Conservation (phyloP, 31 red algal species). For the Porphyra umbilicalis region DNA sequence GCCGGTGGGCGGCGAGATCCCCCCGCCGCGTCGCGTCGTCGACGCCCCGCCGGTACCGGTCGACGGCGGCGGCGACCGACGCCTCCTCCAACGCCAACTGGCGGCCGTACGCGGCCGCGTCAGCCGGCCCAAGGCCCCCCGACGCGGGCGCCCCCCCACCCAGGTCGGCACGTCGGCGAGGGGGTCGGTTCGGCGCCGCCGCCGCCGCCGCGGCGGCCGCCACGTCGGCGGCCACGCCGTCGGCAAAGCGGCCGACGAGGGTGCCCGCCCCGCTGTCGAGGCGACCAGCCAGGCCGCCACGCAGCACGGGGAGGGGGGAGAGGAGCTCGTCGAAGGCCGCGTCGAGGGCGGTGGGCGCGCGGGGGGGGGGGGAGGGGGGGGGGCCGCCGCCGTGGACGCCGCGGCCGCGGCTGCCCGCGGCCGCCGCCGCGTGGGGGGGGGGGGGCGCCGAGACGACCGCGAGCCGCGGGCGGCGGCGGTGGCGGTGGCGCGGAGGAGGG, state of each 20-base stretch:
- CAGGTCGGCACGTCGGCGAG: not conserved
- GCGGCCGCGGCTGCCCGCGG: not conserved
- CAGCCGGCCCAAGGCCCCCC: not conserved
- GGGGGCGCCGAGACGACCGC: not conserved
- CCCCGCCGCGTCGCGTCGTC: slow-evolving; percentile 42
- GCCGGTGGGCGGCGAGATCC: slow-evolving; percentile 40
- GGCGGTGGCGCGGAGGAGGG: not conserved
- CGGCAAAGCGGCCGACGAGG: not conserved
- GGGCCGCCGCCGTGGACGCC: not conserved
- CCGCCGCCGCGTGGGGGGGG: not conserved
- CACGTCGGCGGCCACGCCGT: not conserved
- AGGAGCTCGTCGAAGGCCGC: not conserved
- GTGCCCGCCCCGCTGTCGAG: not conserved
- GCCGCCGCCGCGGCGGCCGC: not conserved
- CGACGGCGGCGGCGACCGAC: slow-evolving; percentile 33
- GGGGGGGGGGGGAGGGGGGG: not conserved
- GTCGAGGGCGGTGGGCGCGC: not conserved
- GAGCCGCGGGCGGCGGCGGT: no score
- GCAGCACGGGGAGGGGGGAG: not conserved
- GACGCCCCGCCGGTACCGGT: slow-evolving; percentile 37
- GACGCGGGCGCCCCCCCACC: not conserved
- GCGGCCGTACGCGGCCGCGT: slow-evolving; percentile 12
- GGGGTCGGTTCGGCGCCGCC: not conserved
- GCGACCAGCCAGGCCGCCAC: not conserved
- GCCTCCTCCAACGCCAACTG: slow-evolving; percentile 59